These are phyloP conservation scores for Circinella minor DNA, from an alignment of 371 early-diverging fungal species.

Conservation along the genomic window DNA sequence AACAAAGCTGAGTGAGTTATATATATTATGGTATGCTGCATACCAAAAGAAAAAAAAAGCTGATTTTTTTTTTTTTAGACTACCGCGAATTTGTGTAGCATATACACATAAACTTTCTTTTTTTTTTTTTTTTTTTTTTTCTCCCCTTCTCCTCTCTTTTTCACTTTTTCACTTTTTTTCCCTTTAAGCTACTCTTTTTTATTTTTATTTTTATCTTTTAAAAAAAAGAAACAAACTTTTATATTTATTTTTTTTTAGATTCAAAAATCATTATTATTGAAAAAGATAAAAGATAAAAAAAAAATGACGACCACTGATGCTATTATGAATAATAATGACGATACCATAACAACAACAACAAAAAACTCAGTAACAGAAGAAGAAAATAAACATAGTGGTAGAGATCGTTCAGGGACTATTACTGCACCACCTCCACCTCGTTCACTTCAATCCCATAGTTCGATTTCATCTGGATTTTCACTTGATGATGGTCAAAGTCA, in stretches of 20 bases:
- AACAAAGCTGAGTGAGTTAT: background rate
- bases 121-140: background rate
- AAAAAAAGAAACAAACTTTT: no score
- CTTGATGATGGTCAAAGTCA: conserved; percentile 6
- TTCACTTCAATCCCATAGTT: background rate
- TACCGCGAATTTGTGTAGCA: conserved; percentile 1
- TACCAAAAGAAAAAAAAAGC: no score
- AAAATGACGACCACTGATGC: background rate
- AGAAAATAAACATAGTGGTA: background rate
- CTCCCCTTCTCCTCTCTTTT: conserved; percentile 7
- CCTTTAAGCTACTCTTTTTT: background rate
- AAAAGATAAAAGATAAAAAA: background rate
- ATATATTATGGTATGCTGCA: background rate
- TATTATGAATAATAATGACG: background rate
- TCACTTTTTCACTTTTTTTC: background rate
- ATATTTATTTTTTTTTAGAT: no score
- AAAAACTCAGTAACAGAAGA: background rate
- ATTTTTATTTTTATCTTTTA: no score
- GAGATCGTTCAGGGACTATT: background rate
- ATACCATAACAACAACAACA: background rate
- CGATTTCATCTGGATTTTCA: conserved; percentile 3
- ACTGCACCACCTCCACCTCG: background rate
- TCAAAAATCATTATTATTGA: background rate
- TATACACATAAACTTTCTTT: background rate
- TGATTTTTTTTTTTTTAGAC: background rate